A percentile compares a stretch with the other conserved stretches of the same genome.
Evolutionary conservation across 2,329 filamentous ascomycete genomes (phyloP).

Genomic region (Talaromyces sp.): DNA sequence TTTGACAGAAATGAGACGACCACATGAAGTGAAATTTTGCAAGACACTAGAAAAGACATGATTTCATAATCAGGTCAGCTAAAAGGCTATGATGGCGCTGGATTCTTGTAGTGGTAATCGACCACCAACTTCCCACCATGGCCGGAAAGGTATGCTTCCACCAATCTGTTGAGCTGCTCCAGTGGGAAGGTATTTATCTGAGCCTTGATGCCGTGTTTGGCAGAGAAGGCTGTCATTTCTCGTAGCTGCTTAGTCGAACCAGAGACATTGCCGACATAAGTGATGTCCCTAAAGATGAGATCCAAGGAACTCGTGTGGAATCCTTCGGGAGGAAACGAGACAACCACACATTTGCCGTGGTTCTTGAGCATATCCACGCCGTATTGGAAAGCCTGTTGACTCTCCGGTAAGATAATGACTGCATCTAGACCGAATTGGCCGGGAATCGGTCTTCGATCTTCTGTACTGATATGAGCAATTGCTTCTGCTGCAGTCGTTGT

Average conservation of each 20-base stretch:
- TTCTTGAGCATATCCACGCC: constrained; percentile 19
- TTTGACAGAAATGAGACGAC: neutral
- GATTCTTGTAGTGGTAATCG: constrained; percentile 14
- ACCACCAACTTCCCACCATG: constrained; percentile 23
- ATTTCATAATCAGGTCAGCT: neutral
- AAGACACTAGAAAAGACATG: neutral
- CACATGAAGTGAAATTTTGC: neutral
- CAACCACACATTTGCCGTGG: constrained; percentile 46
- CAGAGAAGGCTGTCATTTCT: constrained; percentile 25
- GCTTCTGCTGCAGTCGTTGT: constrained; percentile 29
- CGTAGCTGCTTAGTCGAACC: constrained; percentile 24
- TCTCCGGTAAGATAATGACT: constrained; percentile 45
- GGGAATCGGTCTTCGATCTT: constrained; percentile 18
- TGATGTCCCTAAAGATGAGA: constrained; percentile 27
- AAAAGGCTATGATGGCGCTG: neutral
- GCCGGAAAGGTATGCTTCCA: constrained; percentile 23
- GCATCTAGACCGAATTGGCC: constrained; percentile 47
- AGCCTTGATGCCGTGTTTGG: constrained; percentile 22
- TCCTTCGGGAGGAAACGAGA: constrained; percentile 44
- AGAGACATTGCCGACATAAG: constrained; percentile 23
- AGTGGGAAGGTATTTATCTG: constrained; percentile 23
- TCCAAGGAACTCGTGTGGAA: constrained; percentile 24
- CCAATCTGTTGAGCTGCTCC: constrained; percentile 24
- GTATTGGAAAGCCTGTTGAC: constrained; percentile 19
- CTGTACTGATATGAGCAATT: constrained; percentile 24